phyloP scores from a whole-genome alignment of 2,329 filamentous ascomycete species.

The Waltergamsia citrina region DNA sequence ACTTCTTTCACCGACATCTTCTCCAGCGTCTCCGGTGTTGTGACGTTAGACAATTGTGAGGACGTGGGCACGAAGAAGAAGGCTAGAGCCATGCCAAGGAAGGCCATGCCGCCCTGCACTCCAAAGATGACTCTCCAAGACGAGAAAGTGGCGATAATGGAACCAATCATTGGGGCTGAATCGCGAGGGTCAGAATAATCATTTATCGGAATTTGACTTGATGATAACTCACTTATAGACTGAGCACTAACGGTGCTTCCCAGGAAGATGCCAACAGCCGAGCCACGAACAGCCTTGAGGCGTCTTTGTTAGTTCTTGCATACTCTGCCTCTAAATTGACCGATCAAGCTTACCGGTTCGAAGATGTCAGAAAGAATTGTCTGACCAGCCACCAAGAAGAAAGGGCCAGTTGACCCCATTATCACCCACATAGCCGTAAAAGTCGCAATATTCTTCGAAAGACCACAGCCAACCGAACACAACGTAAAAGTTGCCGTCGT shows the following conservation, averaged over 20 bases:
- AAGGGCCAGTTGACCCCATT: slow-evolving; percentile 8
- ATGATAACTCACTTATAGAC: slow-evolving; percentile 5
- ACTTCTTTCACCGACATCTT: background rate
- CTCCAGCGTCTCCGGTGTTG: slow-evolving; percentile 3
- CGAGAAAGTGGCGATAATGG: slow-evolving; percentile 15
- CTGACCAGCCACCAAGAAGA: slow-evolving; percentile 9
- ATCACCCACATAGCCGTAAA: slow-evolving; percentile 9
- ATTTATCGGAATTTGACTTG: no score
- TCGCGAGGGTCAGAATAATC: no score
- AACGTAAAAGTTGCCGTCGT: slow-evolving; percentile 5
- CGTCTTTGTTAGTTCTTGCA: background rate
- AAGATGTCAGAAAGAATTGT: slow-evolving; percentile 10
- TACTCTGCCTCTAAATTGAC: background rate
- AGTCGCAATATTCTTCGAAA: slow-evolving; percentile 4
- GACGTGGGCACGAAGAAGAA: slow-evolving; percentile 13
- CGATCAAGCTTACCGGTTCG: slow-evolving; percentile 2
- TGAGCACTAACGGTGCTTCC: slow-evolving; percentile 7
- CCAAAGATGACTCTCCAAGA: slow-evolving; percentile 16
- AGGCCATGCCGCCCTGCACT: slow-evolving; percentile 12
- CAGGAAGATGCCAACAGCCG: slow-evolving; percentile 7
- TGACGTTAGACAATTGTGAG: slow-evolving; percentile 4
- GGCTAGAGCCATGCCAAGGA: slow-evolving; percentile 12
- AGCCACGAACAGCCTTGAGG: slow-evolving; percentile 6
- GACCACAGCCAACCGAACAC: slow-evolving; percentile 6
- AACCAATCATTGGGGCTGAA: slow-evolving; percentile 10